Conservation (phyloP, 2,329 filamentous ascomycete genomes). For the Nemania sp. region DNA sequence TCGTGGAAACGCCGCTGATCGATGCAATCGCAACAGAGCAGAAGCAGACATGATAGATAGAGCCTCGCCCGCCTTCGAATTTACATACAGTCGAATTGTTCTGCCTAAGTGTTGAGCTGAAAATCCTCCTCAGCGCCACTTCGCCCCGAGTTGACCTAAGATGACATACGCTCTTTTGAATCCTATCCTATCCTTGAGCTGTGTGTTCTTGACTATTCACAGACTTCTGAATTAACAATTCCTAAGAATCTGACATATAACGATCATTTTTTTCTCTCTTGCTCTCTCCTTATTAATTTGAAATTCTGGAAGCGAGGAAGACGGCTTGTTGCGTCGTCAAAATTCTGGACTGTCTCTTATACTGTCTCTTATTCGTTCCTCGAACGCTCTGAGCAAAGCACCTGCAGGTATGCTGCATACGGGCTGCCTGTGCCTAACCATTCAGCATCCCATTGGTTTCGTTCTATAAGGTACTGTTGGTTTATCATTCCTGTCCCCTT, state of each 20-base stretch:
- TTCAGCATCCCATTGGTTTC: neutral
- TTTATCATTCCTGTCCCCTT: too few species aligned
- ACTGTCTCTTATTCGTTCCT: too few species aligned
- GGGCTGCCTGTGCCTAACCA: conserved; percentile 7
- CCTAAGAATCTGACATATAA: too few species aligned
- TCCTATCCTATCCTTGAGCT: neutral
- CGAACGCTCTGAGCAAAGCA: neutral
- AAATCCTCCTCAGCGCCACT: neutral
- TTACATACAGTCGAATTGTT: neutral
- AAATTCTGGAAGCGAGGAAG: conserved; percentile 9
- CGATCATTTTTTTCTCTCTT: conserved; percentile 10
- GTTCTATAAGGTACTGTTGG: neutral
- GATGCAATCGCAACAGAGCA: neutral
- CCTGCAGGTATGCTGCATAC: conserved; percentile 11
- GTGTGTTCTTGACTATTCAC: too few species aligned
- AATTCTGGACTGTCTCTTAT: conserved; percentile 1
- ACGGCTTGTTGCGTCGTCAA: conserved; percentile 21
- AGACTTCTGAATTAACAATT: too few species aligned
- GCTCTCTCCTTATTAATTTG: too few species aligned
- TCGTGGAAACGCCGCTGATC: neutral
- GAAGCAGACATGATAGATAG: neutral
- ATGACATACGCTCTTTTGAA: neutral
- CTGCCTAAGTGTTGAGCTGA: neutral
- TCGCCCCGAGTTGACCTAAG: neutral
- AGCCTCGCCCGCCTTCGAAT: neutral